Percentiles rank a stretch among this genome's conserved stretches.
phyloP scores from a whole-genome alignment of 306 rosid genomes.

The Malus fusca region DNA sequence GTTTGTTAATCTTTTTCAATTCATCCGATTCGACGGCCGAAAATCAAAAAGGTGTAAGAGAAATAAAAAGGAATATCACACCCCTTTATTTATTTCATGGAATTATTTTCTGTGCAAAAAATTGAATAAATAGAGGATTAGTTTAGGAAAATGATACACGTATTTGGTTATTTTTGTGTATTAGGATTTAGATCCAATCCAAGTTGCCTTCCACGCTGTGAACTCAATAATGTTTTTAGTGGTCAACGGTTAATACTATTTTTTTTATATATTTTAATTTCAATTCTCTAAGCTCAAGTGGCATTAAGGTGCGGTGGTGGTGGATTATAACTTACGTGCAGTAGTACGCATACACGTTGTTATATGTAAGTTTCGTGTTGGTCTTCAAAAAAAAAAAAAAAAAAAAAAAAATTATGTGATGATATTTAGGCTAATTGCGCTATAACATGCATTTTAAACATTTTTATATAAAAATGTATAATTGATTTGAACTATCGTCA shows the following conservation, averaged over 20 bases:
- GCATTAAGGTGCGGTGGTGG: not conserved
- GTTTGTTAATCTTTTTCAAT: no score
- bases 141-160: not conserved
- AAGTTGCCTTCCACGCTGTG: not conserved
- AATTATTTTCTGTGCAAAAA: constrained; percentile 4
- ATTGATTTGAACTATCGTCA: no score
- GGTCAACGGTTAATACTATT: not conserved
- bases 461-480: no score
- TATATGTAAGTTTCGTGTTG: no score
- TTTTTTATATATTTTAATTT: not conserved
- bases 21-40: no score
- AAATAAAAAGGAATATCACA: no score
- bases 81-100: not conserved
- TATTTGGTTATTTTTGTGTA: not conserved
- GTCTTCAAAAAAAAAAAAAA: no score
- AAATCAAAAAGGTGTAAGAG: no score
- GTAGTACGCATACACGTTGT: no score
- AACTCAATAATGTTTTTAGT: not conserved
- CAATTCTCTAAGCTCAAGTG: not conserved
- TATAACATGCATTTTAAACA: no score
- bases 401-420: no score
- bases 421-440: no score
- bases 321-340: not conserved
- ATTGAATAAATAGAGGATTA: not conserved
- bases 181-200: not conserved